phyloP scores from a whole-genome alignment of 176 grass and related monocot genomes.

The Carex parvula region DNA sequence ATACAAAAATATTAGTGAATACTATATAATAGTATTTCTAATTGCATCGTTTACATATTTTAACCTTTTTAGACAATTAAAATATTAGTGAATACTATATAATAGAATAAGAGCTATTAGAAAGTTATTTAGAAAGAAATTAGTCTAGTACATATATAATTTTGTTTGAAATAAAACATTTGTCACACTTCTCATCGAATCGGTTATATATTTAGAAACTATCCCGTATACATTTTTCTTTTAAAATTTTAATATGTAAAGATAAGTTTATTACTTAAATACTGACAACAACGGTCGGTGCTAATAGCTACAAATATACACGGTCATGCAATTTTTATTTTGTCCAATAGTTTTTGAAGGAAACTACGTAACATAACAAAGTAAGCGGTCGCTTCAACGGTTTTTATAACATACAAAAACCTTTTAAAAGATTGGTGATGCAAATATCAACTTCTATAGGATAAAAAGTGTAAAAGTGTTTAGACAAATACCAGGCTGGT shows the following conservation, averaged over 20 bases:
- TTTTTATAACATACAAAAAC: background rate
- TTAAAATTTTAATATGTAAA: background rate
- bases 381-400: background rate
- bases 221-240: background rate
- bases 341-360: background rate
- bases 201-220: background rate
- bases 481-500: conserved; percentile 1
- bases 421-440: background rate
- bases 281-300: background rate
- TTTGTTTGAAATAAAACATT: background rate
- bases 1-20: too few relatives aligned
- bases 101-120: too few relatives aligned
- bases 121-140: background rate
- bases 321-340: background rate
- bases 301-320: background rate
- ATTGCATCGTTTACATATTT: background rate
- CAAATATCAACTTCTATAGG: background rate
- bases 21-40: too few relatives aligned
- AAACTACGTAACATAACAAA: background rate
- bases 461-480: background rate
- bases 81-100: background rate
- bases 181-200: background rate
- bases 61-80: background rate
- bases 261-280: background rate
- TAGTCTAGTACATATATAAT: background rate